Conservation (phyloP, 495 filamentous ascomycete species). For the Glonium stellatum region DNA sequence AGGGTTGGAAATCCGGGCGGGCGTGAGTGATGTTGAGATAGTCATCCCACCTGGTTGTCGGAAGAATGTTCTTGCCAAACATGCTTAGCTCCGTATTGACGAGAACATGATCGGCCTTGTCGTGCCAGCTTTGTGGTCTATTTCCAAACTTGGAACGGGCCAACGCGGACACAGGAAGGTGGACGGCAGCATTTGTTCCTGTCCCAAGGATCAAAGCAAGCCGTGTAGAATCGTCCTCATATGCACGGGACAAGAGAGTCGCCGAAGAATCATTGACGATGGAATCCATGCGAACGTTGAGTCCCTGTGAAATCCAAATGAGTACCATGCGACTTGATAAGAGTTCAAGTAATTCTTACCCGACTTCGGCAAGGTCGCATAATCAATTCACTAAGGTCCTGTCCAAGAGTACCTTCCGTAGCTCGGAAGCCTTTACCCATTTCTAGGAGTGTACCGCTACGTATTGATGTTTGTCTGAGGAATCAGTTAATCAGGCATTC, state of each 20-base stretch:
- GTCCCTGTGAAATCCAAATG: slow-evolving; percentile 21
- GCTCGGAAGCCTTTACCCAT: slow-evolving; percentile 66
- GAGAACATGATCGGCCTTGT: slow-evolving; percentile 35
- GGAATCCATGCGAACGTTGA: slow-evolving; percentile 37
- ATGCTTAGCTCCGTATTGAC: slow-evolving; percentile 43
- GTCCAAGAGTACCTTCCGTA: slow-evolving; percentile 49
- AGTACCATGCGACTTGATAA: slow-evolving; percentile 4
- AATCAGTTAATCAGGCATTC: slow-evolving; percentile 5
- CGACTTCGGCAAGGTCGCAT: slow-evolving; percentile 48
- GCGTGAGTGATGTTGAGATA: slow-evolving; percentile 35
- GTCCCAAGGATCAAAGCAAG: slow-evolving; percentile 42
- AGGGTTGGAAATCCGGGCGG: slow-evolving; percentile 41
- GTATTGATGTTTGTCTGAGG: slow-evolving; percentile 49
- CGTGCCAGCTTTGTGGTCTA: slow-evolving; percentile 34
- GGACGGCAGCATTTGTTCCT: slow-evolving; percentile 40
- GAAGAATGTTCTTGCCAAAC: slow-evolving; percentile 40
- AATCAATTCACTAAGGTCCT: slow-evolving; percentile 54
- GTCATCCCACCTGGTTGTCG: slow-evolving; percentile 40
- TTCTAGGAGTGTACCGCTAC: slow-evolving; percentile 49
- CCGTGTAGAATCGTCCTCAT: slow-evolving; percentile 35
- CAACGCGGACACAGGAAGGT: slow-evolving; percentile 35
- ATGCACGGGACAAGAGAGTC: slow-evolving; percentile 40
- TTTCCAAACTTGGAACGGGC: slow-evolving; percentile 33
- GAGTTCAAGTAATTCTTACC: slow-evolving; percentile 24
- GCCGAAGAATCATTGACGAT: slow-evolving; percentile 41